phyloP scores from a whole-genome alignment of 805 yeast species.

The Candida chauliodis region DNA sequence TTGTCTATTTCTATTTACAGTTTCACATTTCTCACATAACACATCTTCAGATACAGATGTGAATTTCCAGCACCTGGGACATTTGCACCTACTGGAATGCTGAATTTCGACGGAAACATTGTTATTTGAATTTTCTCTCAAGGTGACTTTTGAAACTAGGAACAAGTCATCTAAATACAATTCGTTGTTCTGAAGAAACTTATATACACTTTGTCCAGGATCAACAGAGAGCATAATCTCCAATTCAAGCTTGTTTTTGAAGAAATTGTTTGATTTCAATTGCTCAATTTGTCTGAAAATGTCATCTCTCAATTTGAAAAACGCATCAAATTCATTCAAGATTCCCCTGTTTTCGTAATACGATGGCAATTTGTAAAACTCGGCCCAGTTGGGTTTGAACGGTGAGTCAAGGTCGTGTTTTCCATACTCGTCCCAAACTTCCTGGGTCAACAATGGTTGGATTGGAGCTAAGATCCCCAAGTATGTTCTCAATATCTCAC shows the following conservation, averaged over 20 bases:
- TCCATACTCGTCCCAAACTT: constrained; percentile 70
- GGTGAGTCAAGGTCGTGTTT: constrained; percentile 37
- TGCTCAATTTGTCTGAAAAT: constrained; percentile 52
- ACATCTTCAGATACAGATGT: constrained; percentile 47
- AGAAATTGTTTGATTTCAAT: constrained; percentile 51
- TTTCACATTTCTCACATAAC: constrained; percentile 66
- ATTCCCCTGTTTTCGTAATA: constrained; percentile 30
- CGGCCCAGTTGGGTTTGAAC: constrained; percentile 39
- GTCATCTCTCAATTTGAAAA: constrained; percentile 48
- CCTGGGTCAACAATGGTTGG: constrained; percentile 81
- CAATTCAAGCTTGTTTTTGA: constrained; percentile 59
- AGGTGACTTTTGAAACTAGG: constrained; percentile 55
- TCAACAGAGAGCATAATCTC: constrained; percentile 26
- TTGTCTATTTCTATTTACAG: constrained; percentile 17
- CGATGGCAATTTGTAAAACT: constrained; percentile 28
- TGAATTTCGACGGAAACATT: constrained; percentile 25
- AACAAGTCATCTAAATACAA: constrained; percentile 42
- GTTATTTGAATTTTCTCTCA: constrained; percentile 16
- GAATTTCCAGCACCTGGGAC: constrained; percentile 95
- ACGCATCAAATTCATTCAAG: constrained; percentile 40
- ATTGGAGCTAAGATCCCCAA: constrained; percentile 74
- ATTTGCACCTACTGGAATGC: constrained; percentile 52
- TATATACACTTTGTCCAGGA: constrained; percentile 2
- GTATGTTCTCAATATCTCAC: constrained; percentile 56
- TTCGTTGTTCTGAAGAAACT: constrained; percentile 19